A percentile compares a stretch with the other conserved stretches of the same genome.
phyloP scores from a whole-genome alignment of 305 asterid species.

The Fraxinus greggii region DNA sequence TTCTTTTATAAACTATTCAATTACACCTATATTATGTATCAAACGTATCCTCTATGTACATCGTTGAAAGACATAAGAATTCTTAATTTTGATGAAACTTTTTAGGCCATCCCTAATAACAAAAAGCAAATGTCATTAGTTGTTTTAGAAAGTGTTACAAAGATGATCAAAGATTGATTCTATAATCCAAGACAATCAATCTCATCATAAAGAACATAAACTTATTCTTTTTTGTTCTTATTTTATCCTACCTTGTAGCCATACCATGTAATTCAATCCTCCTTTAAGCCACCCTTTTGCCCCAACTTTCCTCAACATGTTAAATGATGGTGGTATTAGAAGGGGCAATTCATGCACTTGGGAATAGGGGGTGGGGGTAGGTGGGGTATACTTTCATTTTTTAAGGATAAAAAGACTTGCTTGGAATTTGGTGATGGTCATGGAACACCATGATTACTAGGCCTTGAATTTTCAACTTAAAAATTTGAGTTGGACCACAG shows the following conservation, averaged over 20 bases:
- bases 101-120: not conserved
- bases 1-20: no score
- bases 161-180: not conserved
- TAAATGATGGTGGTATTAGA: slow-evolving; percentile 33
- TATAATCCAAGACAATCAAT: not conserved
- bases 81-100: not conserved
- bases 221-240: not conserved
- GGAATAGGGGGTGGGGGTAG: slow-evolving; percentile 1
- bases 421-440: slow-evolving; percentile 5
- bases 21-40: not conserved
- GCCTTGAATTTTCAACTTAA: not conserved
- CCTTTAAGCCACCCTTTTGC: slow-evolving; percentile 55
- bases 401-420: slow-evolving; percentile 23
- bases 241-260: slow-evolving; percentile 14
- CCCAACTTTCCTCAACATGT: slow-evolving; percentile 56
- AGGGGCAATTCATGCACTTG: slow-evolving; percentile 42
- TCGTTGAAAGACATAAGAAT: not conserved
- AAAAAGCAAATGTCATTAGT: not conserved
- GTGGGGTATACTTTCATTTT: slow-evolving; percentile 23
- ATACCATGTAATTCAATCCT: slow-evolving; percentile 9
- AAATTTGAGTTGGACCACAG: not conserved
- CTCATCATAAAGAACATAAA: not conserved
- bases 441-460: not conserved
- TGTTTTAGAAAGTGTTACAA: not conserved
- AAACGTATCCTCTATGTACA: not conserved